Evolutionary conservation across 164 flowering plant genomes (phyloP), one percentile per base, ranked within the genome.

Genomic region (Aristolochia fimbriata): DNA sequence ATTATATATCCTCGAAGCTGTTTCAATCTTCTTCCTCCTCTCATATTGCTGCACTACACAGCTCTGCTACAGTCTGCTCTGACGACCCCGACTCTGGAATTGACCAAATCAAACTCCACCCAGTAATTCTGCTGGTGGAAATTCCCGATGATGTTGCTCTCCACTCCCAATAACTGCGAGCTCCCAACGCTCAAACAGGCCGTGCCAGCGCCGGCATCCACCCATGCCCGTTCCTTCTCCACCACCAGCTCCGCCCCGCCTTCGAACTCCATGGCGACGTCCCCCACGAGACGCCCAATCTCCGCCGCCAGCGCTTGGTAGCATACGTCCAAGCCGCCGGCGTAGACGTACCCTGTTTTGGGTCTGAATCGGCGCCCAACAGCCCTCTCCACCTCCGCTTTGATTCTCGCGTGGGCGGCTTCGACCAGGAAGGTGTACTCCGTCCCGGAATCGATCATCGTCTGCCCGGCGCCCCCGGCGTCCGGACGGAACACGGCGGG

Each of bases 391-490:
- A 85, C 62, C 62, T 80, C 83, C 31, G 65, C 74, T 55, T 74
- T 74, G 65, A 88, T 81, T 60, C 71, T 77, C 14, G 20, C 31
- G 57, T 88, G 85, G 20, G 91, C 92, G 23, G 53, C 84, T 33
- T 78, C 86, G 61, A 82, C 88, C 64, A 88, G 47, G 67, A 71
- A 81, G 0, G 88, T 85, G 69, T 74, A 82, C 72, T 81, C 85
- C 50, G 92, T 76, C 19, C 90, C 96, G 10, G 96, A 85, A 59
- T 88, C 96, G 1, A 88, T 60, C 69, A 88, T 80, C 50, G 91
- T 85, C 73, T 85, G 91, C 16, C 91, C 89, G 47, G 88, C 72
- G 1, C 96, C 96, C 51, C 80, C 68, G 0, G 85, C 63, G 51
- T 80, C 78, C 4, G 87, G 83, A 45, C 75, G 72, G 74, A 88